Evolutionary conservation across 768 basidiomycete species (phyloP).

Genomic region (Amanita muscaria): DNA sequence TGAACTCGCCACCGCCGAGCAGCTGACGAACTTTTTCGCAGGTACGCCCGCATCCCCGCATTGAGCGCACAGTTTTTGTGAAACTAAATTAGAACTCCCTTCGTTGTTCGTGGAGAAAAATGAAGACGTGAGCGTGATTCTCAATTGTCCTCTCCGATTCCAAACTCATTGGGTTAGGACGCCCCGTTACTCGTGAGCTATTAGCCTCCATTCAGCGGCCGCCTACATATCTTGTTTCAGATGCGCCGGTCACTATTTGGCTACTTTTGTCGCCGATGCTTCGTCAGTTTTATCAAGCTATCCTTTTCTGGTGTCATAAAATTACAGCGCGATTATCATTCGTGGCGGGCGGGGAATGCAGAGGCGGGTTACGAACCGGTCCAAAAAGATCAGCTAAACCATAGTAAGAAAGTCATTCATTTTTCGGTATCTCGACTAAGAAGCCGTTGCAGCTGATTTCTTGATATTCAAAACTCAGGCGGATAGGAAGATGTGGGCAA

Average conservation of each 20-base stretch:
- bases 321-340: constrained; percentile 56
- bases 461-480: constrained; percentile 54
- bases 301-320: constrained; percentile 65
- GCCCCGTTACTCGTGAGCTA: constrained; percentile 24
- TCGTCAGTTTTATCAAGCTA: constrained; percentile 64
- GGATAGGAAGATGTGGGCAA: constrained; percentile 61
- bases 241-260: constrained; percentile 72
- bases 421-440: neutral
- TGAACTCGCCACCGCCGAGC: constrained; percentile 45
- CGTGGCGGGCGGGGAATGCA: constrained; percentile 47
- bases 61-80: neutral
- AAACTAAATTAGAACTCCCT: constrained; percentile 35
- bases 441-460: constrained; percentile 27
- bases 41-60: constrained; percentile 22
- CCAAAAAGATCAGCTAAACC: constrained; percentile 45
- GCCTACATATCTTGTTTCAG: constrained; percentile 25
- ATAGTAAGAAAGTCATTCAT: constrained; percentile 22
- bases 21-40: constrained; percentile 55
- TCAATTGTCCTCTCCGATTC: neutral
- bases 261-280: constrained; percentile 72
- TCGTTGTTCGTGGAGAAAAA: constrained; percentile 51
- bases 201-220: neutral
- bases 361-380: constrained; percentile 40
- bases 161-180: constrained; percentile 16
- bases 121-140: constrained; percentile 37